Evolutionary conservation across 2,329 filamentous ascomycete species (phyloP).

Genomic region (Xylogone sp.): DNA sequence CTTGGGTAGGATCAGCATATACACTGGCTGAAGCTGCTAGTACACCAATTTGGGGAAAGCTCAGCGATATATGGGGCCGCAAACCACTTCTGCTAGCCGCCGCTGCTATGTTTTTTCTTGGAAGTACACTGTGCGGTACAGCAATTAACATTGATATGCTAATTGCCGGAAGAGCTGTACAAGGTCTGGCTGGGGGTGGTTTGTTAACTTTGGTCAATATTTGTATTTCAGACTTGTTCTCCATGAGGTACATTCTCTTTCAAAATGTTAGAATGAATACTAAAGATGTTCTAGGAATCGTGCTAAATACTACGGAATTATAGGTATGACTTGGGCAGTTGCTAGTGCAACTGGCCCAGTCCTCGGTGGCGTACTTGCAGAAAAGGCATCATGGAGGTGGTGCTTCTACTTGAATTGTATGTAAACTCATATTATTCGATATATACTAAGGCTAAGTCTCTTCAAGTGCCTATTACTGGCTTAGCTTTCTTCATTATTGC

Average conservation of each 20-base stretch:
- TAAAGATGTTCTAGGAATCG: conserved; percentile 7
- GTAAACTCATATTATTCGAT: conserved; percentile 54
- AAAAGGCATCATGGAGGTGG: conserved; percentile 53
- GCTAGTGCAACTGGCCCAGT: conserved; percentile 59
- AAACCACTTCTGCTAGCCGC: conserved; percentile 44
- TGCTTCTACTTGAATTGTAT: conserved; percentile 42
- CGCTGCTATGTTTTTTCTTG: conserved; percentile 43
- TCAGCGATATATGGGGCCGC: conserved; percentile 51
- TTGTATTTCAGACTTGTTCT: conserved; percentile 47
- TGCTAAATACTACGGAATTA: conserved; percentile 53
- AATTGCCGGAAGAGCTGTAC: conserved; percentile 41
- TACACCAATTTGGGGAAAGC: conserved; percentile 65
- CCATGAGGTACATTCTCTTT: conserved; percentile 27
- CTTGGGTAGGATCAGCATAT: conserved; percentile 71
- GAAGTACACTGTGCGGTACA: conserved; percentile 42
- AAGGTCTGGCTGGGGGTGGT: conserved; percentile 45
- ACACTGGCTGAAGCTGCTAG: conserved; percentile 62
- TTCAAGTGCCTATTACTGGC: conserved; percentile 32
- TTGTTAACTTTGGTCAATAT: conserved; percentile 45
- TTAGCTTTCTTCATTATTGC: conserved; percentile 44
- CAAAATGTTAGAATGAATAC: not conserved
- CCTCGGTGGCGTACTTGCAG: conserved; percentile 59
- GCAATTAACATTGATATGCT: conserved; percentile 38
- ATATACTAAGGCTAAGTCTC: conserved; percentile 58
- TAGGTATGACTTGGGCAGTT: conserved; percentile 63